A percentile compares a stretch with the other conserved stretches of the same genome.
phyloP scores from a whole-genome alignment of 495 filamentous ascomycete species.

The Penicillium canescens region DNA sequence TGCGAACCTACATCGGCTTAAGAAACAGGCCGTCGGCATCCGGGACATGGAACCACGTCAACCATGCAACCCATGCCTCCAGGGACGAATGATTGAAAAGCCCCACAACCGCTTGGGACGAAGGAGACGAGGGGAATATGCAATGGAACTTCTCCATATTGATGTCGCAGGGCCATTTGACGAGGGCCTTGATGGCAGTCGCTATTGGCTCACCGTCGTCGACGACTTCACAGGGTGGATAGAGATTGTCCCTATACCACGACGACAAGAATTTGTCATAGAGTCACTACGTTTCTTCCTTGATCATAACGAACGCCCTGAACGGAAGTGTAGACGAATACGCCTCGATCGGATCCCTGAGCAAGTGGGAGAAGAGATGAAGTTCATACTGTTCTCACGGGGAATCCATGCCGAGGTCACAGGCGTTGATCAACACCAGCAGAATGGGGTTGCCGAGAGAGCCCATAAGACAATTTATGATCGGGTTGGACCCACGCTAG shows the following conservation, averaged over 20 bases:
- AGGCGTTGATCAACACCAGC: no score
- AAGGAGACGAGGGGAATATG: no score
- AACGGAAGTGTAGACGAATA: conserved; percentile 21
- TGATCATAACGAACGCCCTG: conserved; percentile 20
- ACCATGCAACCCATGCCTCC: conserved; percentile 16
- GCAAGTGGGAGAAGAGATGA: no score
- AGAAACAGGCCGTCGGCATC: conserved; percentile 13
- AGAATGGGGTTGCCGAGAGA: no score
- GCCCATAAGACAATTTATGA: no score
- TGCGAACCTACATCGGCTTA: conserved; percentile 10
- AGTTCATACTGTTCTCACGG: no score
- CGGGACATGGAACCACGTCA: conserved; percentile 8
- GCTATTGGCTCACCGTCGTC: conserved; percentile 24
- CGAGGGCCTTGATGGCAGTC: conserved; percentile 19
- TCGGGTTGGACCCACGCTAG: no score
- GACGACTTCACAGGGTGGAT: conserved; percentile 20
- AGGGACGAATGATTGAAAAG: conserved; percentile 21
- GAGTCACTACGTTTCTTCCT: conserved; percentile 19
- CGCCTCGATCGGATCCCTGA: conserved; percentile 20
- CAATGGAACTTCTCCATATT: no score
- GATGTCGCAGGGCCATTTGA: conserved; percentile 21
- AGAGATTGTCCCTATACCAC: conserved; percentile 16
- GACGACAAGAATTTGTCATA: conserved; percentile 12
- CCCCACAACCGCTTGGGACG: no score
- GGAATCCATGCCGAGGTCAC: no score